Conservation (phyloP, 116 monocot genomes). For the Thalassia testudinum region DNA sequence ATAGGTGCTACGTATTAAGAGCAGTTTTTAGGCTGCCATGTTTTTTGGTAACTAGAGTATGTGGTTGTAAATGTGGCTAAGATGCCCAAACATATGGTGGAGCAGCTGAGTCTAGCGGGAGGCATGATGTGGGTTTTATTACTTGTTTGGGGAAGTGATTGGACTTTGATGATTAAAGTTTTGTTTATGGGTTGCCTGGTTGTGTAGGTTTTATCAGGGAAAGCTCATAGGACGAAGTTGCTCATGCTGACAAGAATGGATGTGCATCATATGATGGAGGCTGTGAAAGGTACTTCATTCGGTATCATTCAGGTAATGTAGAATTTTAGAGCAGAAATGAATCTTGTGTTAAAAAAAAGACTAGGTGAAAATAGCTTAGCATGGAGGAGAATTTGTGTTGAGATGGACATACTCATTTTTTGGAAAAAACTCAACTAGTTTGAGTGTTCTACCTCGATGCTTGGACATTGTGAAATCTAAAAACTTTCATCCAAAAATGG, state of each 20-base stretch:
- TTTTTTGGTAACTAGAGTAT: neutral
- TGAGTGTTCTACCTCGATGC: too few species aligned
- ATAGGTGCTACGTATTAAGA: too few species aligned
- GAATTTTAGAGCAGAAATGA: too few species aligned
- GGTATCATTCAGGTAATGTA: constrained; percentile 83
- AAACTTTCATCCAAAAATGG: too few species aligned
- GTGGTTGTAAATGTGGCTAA: neutral
- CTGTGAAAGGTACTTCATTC: constrained; percentile 85
- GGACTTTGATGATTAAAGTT: neutral
- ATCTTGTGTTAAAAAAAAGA: too few species aligned
- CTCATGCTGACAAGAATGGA: constrained; percentile 86
- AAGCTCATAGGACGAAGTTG: constrained; percentile 74
- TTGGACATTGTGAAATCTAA: too few species aligned
- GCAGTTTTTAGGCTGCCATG: neutral
- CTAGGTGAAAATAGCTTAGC: too few species aligned
- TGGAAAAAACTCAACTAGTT: too few species aligned
- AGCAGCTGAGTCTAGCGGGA: neutral
- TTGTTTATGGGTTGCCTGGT: neutral
- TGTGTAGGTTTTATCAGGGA: constrained; percentile 71
- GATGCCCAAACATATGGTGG: neutral
- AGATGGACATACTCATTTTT: too few species aligned
- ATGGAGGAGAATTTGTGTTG: too few species aligned
- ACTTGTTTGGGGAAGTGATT: neutral
- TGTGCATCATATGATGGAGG: constrained; percentile 98
- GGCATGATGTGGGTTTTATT: too few species aligned